Evolutionary conservation across 1,284 basidiomycete genomes (phyloP).

Genomic region (Ceratobasidium sp.): DNA sequence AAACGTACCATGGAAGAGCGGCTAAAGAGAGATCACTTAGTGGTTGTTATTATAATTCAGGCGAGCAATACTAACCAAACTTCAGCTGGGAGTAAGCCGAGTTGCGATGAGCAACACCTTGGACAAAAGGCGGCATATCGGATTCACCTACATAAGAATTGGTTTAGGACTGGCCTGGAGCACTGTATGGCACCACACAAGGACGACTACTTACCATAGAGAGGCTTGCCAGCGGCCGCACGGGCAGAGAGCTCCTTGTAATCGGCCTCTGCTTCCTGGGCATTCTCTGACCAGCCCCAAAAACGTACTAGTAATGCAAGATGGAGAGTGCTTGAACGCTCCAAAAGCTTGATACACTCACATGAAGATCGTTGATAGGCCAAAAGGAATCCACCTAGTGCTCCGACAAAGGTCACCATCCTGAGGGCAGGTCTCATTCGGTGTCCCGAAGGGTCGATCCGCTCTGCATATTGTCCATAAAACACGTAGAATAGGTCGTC

Average conservation of each 20-base stretch:
- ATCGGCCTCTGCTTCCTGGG: conserved; percentile 78
- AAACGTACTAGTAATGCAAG: conserved; percentile 74
- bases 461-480: conserved; percentile 28
- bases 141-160: conserved; percentile 46
- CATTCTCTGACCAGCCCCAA: conserved; percentile 97
- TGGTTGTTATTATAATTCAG: not conserved
- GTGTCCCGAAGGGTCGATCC: conserved; percentile 33
- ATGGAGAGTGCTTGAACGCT: not conserved
- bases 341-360: conserved; percentile 55
- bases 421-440: conserved; percentile 52
- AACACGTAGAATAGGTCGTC: not conserved
- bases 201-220: conserved; percentile 74
- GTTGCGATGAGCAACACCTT: conserved; percentile 88
- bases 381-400: conserved; percentile 86
- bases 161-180: not conserved
- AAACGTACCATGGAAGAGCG: conserved; percentile 69
- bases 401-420: conserved; percentile 68
- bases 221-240: conserved; percentile 74
- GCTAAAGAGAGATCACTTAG: conserved; percentile 56
- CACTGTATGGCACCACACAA: not conserved
- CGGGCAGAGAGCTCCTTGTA: conserved; percentile 75
- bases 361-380: conserved; percentile 91
- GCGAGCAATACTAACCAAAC: conserved; percentile 73
- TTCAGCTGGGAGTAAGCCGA: conserved; percentile 93
- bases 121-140: conserved; percentile 84